These are phyloP conservation scores for Ophiostoma himal-ulmi DNA, from an alignment of 2,329 filamentous ascomycete genomes.

Conservation along the genomic window DNA sequence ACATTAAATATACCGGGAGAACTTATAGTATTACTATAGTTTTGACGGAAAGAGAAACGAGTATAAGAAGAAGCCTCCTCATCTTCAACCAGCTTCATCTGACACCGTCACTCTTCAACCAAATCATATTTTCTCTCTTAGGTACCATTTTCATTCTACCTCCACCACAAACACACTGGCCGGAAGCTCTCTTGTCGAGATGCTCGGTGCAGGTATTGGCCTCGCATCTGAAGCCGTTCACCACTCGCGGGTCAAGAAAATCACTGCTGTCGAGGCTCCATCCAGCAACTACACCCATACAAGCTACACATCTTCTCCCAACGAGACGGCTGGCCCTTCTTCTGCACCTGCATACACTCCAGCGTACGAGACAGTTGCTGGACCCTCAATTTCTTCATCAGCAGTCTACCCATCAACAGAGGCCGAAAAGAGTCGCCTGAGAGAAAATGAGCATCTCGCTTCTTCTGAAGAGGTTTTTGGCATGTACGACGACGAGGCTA, in stretches of 20 bases:
- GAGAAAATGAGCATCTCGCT: not conserved
- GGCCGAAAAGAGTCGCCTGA: not conserved
- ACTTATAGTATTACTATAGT: too few relatives aligned
- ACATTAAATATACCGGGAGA: too few relatives aligned
- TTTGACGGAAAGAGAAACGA: not conserved
- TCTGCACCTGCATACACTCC: not conserved
- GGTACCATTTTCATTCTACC: not conserved
- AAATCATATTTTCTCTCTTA: not conserved
- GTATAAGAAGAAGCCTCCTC: not conserved
- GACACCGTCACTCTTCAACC: not conserved
- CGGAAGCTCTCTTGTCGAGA: not conserved
- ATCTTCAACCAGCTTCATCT: not conserved
- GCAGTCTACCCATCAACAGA: not conserved
- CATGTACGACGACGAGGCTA: conserved; percentile 27
- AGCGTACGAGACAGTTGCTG: not conserved
- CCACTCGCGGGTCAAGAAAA: not conserved
- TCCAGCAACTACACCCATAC: not conserved
- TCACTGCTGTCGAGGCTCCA: not conserved
- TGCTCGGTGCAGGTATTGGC: not conserved
- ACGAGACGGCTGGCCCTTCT: not conserved
- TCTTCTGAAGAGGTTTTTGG: conserved; percentile 8
- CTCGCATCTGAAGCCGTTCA: not conserved
- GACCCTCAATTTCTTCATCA: not conserved
- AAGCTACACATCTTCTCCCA: too few relatives aligned
- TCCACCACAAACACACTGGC: not conserved